These are phyloP conservation scores for Anthoceros angustus DNA, from an alignment of 225 moss, liverwort and hornwort species.

Conservation along the genomic window DNA sequence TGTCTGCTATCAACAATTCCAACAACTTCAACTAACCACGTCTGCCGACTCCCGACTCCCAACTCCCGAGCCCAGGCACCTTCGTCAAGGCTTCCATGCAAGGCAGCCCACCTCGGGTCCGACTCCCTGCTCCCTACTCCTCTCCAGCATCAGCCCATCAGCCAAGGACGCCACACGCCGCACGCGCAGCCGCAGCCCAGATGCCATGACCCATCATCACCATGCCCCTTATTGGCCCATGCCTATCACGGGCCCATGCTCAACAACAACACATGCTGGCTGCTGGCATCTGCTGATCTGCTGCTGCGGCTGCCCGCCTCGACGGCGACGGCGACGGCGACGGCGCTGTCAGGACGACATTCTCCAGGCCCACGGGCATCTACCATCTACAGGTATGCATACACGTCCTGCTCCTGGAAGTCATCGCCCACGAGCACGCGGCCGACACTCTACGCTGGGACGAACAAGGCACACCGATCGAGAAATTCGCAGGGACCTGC, in stretches of 20 bases:
- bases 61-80: neutral
- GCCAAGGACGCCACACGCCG: too few species aligned
- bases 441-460: too few species aligned
- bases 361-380: neutral
- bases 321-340: neutral
- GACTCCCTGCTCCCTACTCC: neutral
- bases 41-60: neutral
- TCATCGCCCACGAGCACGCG: too few species aligned
- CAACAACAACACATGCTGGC: neutral
- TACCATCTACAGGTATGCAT: too few species aligned
- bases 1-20: neutral
- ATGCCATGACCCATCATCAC: too few species aligned
- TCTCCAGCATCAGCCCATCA: too few species aligned
- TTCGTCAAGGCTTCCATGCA: neutral
- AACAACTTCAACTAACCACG: neutral
- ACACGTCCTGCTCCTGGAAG: too few species aligned
- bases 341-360: conserved; percentile 1
- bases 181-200: too few species aligned
- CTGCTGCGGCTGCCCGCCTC: neutral
- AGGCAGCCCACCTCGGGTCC: neutral
- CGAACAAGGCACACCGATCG: too few species aligned
- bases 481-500: too few species aligned
- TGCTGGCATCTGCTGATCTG: neutral
- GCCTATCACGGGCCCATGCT: neutral
- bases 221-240: too few species aligned